A percentile compares a stretch with the other conserved stretches of the same genome.
Evolutionary conservation across 164 flowering plant genomes (phyloP).

Genomic region (Magnolia sinica): DNA sequence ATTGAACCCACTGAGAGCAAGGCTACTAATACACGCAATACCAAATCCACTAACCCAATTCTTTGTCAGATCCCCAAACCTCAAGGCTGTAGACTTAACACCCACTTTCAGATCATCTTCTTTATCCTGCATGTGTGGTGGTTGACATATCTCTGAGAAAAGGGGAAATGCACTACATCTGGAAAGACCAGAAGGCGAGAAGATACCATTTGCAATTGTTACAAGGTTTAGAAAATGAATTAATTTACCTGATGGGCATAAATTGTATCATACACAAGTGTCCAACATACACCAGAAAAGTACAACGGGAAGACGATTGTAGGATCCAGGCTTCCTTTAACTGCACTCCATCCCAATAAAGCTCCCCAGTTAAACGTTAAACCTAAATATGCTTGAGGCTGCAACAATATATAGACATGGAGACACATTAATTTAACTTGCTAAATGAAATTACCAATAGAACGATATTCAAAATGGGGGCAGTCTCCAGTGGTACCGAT

Average conservation of each 20-base stretch:
- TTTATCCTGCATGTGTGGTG: conserved; percentile 61
- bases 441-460: neutral
- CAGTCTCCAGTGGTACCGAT: too few relatives aligned
- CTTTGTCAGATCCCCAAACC: conserved; percentile 82
- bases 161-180: neutral
- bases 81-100: conserved; percentile 93
- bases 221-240: neutral
- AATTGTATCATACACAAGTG: conserved; percentile 97
- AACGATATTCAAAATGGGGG: neutral
- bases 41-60: conserved; percentile 79
- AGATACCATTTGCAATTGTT: neutral
- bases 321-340: conserved; percentile 84
- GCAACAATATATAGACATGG: conserved; percentile 16
- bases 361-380: conserved; percentile 99
- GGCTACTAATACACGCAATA: conserved; percentile 61
- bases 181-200: neutral
- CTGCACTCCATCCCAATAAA: conserved; percentile 91
- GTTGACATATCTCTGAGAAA: neutral
- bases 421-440: neutral
- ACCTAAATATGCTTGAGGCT: conserved; percentile 98
- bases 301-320: conserved; percentile 73
- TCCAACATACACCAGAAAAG: conserved; percentile 87
- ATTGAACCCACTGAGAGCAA: conserved; percentile 75
- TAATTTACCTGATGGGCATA: conserved; percentile 96
- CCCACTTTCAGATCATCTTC: conserved; percentile 97